Percentiles rank a stretch among this genome's conserved stretches.
phyloP scores from a whole-genome alignment of 2,329 filamentous ascomycete species.

The Plectosphaerella sp. region DNA sequence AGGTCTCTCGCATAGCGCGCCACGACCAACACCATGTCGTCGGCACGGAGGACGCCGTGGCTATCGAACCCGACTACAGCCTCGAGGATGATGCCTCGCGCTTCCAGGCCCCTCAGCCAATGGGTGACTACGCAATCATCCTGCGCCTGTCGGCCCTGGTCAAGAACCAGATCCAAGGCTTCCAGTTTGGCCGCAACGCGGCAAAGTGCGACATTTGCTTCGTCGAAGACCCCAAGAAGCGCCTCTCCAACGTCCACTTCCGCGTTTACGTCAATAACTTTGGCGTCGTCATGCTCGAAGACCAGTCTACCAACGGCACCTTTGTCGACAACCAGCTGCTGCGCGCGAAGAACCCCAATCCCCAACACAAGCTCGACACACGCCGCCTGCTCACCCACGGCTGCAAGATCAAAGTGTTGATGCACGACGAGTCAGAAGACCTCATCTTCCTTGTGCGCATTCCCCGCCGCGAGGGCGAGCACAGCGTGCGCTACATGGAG shows the following conservation, averaged over 20 bases:
- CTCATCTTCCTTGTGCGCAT: constrained; percentile 83
- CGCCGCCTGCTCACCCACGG: constrained; percentile 67
- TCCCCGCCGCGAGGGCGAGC: constrained; percentile 65
- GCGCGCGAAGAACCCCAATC: constrained; percentile 28
- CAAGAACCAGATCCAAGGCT: constrained; percentile 67
- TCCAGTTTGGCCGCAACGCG: constrained; percentile 78
- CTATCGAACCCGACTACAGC: constrained; percentile 46
- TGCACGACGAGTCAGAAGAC: constrained; percentile 48
- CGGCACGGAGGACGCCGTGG: constrained; percentile 41
- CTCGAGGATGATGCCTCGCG: constrained; percentile 44
- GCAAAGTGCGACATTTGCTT: constrained; percentile 69
- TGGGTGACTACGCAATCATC: constrained; percentile 65
- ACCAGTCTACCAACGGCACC: constrained; percentile 94
- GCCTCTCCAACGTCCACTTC: constrained; percentile 94
- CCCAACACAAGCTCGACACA: constrained; percentile 29
- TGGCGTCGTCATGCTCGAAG: constrained; percentile 85
- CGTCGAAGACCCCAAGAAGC: constrained; percentile 59
- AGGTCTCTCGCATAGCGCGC: constrained; percentile 53
- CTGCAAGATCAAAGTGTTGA: constrained; percentile 66
- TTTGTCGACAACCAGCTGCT: constrained; percentile 73
- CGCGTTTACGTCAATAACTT: constrained; percentile 86
- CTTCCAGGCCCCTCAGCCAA: constrained; percentile 47
- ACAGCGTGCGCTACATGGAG: constrained; percentile 59
- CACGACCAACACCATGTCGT: constrained; percentile 45
- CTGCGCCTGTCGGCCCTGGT: constrained; percentile 72